A percentile compares a stretch with the other conserved stretches of the same genome.
Evolutionary conservation across 352 stramenopile genomes (phyloP).

Genomic region (Thraustochytrium sp.): DNA sequence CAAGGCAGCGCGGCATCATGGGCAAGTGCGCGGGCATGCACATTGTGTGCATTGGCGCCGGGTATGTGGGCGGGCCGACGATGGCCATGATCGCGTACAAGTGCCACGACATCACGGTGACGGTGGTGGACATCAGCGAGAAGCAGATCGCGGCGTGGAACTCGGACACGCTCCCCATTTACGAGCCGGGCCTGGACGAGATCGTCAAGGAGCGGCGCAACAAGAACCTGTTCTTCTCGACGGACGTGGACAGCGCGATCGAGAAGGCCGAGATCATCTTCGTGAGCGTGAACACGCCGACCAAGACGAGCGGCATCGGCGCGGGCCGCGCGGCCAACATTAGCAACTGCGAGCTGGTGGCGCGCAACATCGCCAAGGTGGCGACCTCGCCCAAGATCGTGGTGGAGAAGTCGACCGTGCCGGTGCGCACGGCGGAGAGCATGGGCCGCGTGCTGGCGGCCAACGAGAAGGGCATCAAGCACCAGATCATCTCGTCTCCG

Average conservation of each 20-base stretch:
- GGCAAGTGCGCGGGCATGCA: slow-evolving; percentile 36
- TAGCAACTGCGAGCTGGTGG: slow-evolving; percentile 97
- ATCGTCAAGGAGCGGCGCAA: slow-evolving; percentile 83
- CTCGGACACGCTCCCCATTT: slow-evolving; percentile 84
- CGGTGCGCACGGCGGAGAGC: slow-evolving; percentile 93
- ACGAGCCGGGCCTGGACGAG: slow-evolving; percentile 94
- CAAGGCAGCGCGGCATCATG: background rate
- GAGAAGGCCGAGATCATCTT: slow-evolving; percentile 96
- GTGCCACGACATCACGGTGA: slow-evolving; percentile 94
- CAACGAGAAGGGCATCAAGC: slow-evolving; percentile 73
- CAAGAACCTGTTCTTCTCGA: slow-evolving; percentile 98
- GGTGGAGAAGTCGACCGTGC: slow-evolving; percentile 98
- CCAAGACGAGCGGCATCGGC: slow-evolving; percentile 92
- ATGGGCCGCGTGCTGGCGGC: slow-evolving; percentile 88
- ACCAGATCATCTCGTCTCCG: slow-evolving; percentile 89
- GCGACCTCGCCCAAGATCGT: slow-evolving; percentile 93
- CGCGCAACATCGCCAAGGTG: slow-evolving; percentile 93
- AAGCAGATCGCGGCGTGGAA: slow-evolving; percentile 98
- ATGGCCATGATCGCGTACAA: slow-evolving; percentile 98
- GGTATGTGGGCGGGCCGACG: slow-evolving; percentile 97
- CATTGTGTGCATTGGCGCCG: slow-evolving; percentile 72
- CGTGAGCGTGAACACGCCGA: slow-evolving; percentile 96
- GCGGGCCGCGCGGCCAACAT: slow-evolving; percentile 95
- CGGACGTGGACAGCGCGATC: slow-evolving; percentile 92
- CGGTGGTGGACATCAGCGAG: slow-evolving; percentile 91